Conservation (phyloP, 768 basidiomycete genomes). For the Suillus subluteus region DNA sequence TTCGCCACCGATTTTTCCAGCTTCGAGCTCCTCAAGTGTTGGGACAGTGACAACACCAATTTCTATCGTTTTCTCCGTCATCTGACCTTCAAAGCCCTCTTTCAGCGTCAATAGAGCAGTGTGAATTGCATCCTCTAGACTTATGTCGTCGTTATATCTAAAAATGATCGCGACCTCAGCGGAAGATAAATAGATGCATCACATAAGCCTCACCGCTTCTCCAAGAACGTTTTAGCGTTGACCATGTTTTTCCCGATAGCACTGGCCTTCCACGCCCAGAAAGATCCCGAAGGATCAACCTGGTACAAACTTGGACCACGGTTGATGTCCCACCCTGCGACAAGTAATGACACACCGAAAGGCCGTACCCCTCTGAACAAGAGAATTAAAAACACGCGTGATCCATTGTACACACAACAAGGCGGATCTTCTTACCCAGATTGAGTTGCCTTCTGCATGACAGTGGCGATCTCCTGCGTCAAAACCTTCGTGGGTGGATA, state of each 20-base stretch:
- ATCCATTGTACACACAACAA: constrained; percentile 11
- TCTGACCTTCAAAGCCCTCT: constrained; percentile 99
- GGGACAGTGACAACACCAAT: constrained; percentile 96
- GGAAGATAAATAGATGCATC: constrained; percentile 24
- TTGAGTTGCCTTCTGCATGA: constrained; percentile 99
- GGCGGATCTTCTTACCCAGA: constrained; percentile 71
- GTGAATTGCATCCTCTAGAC: constrained; percentile 97
- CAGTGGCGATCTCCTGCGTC: constrained; percentile 95
- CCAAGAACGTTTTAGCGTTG: constrained; percentile 98
- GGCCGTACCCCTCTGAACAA: constrained; percentile 88
- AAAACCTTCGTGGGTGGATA: constrained; percentile 96
- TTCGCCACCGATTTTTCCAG: constrained; percentile 68
- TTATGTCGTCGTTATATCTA: constrained; percentile 99
- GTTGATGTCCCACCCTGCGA: constrained; percentile 94
- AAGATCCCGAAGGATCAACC: constrained; percentile 98
- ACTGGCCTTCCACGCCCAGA: constrained; percentile 99
- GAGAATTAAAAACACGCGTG: constrained; percentile 37
- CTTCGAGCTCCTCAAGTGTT: constrained; percentile 57
- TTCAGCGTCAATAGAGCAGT: constrained; percentile 97
- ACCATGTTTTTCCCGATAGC: constrained; percentile 99
- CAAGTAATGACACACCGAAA: constrained; percentile 96
- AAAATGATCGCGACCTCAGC: constrained; percentile 24
- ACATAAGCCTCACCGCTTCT: constrained; percentile 79
- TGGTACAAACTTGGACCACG: constrained; percentile 98
- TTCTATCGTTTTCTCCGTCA: constrained; percentile 99